These are phyloP conservation scores for Chimonanthus salicifolius DNA, from an alignment of 164 flowering plant species.

Conservation along the genomic window DNA sequence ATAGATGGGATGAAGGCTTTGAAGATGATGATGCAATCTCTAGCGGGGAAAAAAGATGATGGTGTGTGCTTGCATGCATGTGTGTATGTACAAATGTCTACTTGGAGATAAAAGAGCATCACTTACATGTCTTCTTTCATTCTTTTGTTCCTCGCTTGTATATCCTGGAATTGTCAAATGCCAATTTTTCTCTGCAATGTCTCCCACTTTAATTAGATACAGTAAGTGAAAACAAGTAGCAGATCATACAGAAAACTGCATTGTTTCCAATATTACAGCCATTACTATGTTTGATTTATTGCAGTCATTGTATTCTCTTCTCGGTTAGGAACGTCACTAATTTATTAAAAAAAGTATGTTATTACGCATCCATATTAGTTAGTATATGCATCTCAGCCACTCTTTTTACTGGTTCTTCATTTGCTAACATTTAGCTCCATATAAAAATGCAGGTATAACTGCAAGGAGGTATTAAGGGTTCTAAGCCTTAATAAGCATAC, in stretches of 20 bases:
- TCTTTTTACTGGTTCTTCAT: neutral
- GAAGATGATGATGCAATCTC: too few relatives aligned
- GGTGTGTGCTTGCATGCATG: too few relatives aligned
- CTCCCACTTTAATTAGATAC: constrained; percentile 1
- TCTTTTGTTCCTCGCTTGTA: constrained; percentile 66
- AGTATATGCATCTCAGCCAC: too few relatives aligned
- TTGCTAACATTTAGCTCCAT: neutral
- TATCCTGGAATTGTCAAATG: constrained; percentile 76
- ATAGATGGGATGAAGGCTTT: too few relatives aligned
- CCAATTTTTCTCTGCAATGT: constrained; percentile 81
- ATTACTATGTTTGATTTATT: too few relatives aligned
- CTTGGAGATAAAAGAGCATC: neutral
- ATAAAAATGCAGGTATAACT: neutral
- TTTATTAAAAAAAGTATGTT: too few relatives aligned
- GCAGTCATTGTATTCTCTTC: neutral
- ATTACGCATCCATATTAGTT: too few relatives aligned
- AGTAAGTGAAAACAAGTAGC: constrained; percentile 4
- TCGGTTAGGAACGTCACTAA: too few relatives aligned
- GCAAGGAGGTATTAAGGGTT: neutral
- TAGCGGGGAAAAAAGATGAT: too few relatives aligned
- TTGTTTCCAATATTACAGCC: too few relatives aligned
- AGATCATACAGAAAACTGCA: neutral
- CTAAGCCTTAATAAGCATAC: neutral
- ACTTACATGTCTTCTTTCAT: constrained; percentile 22
- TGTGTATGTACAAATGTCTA: neutral